Evolutionary conservation across 208 protist genomes (phyloP), one percentile per base, ranked within the genome.

Genomic region (Borovskyia barvae): DNA sequence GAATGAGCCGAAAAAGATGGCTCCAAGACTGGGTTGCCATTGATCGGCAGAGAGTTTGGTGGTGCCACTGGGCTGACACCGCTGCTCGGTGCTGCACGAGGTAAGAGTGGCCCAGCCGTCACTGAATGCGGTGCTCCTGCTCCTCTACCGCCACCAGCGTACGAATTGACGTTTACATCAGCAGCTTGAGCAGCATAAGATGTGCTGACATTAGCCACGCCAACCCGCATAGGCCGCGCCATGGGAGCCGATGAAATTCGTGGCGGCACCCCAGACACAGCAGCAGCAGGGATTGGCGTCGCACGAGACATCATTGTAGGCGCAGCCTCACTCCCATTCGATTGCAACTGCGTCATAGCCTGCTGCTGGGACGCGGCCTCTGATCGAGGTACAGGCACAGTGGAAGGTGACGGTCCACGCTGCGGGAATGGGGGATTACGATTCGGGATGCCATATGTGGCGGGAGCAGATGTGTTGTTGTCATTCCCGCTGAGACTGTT

Each of bases 221-320:
- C 42, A 5, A 33, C 32, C 12, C 61, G 55, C 22, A 58, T 17
- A 7, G 48, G 17, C 2, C 64, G 64, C n/a, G 59, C 40, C 67
- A 74, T 74, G 0, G 67, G 67, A 0, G 67, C 67, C 0, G 67
- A 74, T 0, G 59, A 58, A 19, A 74, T 68, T 19, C 67, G 58
- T 1, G 67, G 67, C 2, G 67, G 67, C 12, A 74, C 64, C 39
- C n/a, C n/a, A n/a, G 19, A 19, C 2, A 55, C 33, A 3, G 53
- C 35, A 17, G 41, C 37, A 17, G 58, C 9, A n/a, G 25, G 22
- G 17, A n/a, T n/a, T n/a, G n/a, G n/a, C n/a, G n/a, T n/a, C n/a
- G n/a, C n/a, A n/a, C n/a, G n/a, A n/a, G n/a, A n/a, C n/a, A n/a
- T n/a, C n/a, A n/a, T n/a, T n/a, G n/a, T n/a, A n/a, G n/a, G n/a